Conservation (phyloP, 345 rosid species). For the Sonneratia caseolaris region DNA sequence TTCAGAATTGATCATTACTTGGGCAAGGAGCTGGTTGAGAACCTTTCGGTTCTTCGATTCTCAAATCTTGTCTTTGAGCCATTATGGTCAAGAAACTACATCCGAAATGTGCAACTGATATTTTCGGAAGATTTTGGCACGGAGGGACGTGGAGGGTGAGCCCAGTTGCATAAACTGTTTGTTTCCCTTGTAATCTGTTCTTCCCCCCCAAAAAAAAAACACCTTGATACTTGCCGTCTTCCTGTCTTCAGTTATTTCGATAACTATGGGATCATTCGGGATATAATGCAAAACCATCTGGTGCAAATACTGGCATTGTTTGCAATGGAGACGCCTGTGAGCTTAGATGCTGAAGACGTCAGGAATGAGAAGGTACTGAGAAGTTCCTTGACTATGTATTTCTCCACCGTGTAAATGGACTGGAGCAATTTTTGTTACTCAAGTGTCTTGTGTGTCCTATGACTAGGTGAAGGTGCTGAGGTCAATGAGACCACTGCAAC, state of each 20-base stretch:
- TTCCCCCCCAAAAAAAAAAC: slow-evolving; percentile 1
- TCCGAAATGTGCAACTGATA: slow-evolving; percentile 77
- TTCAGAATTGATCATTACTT: slow-evolving; percentile 81
- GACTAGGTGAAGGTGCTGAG: slow-evolving; percentile 78
- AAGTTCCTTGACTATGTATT: neutral
- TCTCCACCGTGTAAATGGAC: neutral
- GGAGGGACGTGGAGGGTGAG: slow-evolving; percentile 94
- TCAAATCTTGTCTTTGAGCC: slow-evolving; percentile 95
- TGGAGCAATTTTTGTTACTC: neutral
- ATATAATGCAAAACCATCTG: slow-evolving; percentile 94
- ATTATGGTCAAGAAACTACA: slow-evolving; percentile 77
- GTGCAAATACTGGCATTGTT: slow-evolving; percentile 82
- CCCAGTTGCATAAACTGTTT: neutral
- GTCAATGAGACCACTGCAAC: slow-evolving; percentile 70
- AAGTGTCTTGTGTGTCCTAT: neutral
- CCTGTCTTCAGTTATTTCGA: slow-evolving; percentile 54
- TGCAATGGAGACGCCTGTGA: slow-evolving; percentile 98
- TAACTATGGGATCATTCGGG: slow-evolving; percentile 79
- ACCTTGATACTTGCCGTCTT: neutral
- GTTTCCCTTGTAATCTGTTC: neutral
- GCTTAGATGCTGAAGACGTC: slow-evolving; percentile 90
- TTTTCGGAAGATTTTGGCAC: slow-evolving; percentile 95
- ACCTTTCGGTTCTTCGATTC: slow-evolving; percentile 83
- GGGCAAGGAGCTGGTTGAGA: slow-evolving; percentile 96
- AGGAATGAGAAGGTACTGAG: slow-evolving; percentile 81